These are phyloP conservation scores for Keithomyces neogunnii DNA, from an alignment of 2,329 filamentous ascomycete species.

Conservation along the genomic window DNA sequence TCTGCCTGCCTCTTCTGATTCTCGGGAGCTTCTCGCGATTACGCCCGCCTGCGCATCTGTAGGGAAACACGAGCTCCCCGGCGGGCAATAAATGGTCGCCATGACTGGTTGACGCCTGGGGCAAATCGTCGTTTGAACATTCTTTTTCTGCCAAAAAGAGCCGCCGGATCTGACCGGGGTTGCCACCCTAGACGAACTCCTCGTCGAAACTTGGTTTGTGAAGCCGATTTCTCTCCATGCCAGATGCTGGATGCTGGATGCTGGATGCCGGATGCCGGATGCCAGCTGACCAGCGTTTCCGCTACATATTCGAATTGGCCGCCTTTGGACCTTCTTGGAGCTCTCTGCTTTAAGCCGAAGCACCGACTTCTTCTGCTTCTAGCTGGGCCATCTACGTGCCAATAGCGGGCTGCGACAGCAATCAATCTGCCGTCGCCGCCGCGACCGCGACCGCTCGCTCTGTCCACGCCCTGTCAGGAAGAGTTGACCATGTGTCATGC, in stretches of 20 bases:
- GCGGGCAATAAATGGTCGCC: no score
- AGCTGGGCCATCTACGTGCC: no score
- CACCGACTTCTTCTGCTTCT: background rate
- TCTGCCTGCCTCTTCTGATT: background rate
- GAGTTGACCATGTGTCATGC: background rate
- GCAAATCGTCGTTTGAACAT: no score
- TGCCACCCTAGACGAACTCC: no score
- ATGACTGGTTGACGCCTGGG: no score
- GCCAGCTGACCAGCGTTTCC: conserved; percentile 1
- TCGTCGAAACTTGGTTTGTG: no score
- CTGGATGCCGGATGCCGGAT: background rate
- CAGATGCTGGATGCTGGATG: background rate
- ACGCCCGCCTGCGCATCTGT: no score
- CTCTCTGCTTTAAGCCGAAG: background rate
- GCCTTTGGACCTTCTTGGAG: background rate
- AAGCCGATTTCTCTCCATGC: no score
- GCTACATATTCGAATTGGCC: background rate
- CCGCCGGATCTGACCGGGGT: no score
- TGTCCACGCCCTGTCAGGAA: background rate
- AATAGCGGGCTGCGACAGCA: background rate
- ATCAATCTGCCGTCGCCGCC: background rate
- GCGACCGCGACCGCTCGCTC: background rate
- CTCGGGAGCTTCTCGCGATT: no score
- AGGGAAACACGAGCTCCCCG: no score
- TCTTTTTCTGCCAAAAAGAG: no score